Base-by-base conservation (phyloP, 208 protist genomes). In the Willaertia magna region DNA sequence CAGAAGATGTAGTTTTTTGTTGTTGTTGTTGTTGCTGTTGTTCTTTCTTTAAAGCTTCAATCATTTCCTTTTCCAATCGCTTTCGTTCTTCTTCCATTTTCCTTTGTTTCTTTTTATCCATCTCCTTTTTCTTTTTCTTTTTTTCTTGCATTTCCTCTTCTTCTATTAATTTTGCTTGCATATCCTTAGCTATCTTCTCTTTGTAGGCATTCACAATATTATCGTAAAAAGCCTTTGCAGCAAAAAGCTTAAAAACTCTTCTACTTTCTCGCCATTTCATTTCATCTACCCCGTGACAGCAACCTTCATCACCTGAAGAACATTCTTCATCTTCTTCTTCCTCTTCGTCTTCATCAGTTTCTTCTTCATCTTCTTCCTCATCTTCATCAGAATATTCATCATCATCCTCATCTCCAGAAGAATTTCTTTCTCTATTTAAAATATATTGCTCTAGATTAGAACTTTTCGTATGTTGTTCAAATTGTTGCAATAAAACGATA, bases 41-140 rank as follows among this genome's bases (percentile, higher is more conserved):
- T 67, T 67, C 55, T 26, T 67, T 67, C 55, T 67, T 67, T 18
- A 67, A 12, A 67, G 34, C 39, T 26, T 87, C 46, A 20, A 48
- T 86, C 74, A 34, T 82, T 48, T 67, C 44, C 74, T 84, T 52
- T 84, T 82, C 75, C 1, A 84, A 20, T n/a, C 30, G 48, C 67
- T 86, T 40, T 34, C 39, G 78, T 79, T 86, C 59, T 20, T 40
- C 20, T 43, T 81, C 47, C 34, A 26, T 86, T 26, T 81, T 84
- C 22, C 43, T 85, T 42, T 87, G 12, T 43, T 61, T 81, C 20
- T 84, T 39, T 22, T 52, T 76, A 3, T 82, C 85, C 18, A 84
- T 61, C 34, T 84, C 18, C 42, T 86, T 39, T 44, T 61, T n/a
- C 4, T 39, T 67, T 22, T 82, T 87, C 40, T 87, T 34, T 52